Evolutionary conservation across 495 filamentous ascomycete genomes (phyloP).

Genomic region (Penicillium herquei): DNA sequence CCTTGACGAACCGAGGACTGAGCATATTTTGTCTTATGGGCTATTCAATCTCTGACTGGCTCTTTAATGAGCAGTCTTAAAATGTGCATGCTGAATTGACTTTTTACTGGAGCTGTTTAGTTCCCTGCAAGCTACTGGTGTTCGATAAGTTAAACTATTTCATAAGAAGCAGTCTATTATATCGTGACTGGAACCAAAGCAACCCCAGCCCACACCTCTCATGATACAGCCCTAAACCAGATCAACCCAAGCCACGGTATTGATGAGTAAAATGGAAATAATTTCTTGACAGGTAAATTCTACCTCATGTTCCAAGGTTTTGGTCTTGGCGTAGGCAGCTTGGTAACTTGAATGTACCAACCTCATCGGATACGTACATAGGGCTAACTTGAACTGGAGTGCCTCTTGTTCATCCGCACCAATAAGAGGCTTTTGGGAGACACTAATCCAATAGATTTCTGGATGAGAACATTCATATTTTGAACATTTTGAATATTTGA

Average conservation of each 20-base stretch:
- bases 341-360: conserved; percentile 29
- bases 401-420: conserved; percentile 14
- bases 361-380: conserved; percentile 24
- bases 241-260: conserved; percentile 15
- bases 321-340: conserved; percentile 14
- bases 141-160: neutral
- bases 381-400: conserved; percentile 16
- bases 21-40: neutral
- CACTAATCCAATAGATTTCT: conserved; percentile 10
- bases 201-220: neutral
- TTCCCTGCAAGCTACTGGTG: too few species aligned
- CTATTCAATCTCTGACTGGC: neutral
- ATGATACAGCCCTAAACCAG: conserved; percentile 11
- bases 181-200: neutral
- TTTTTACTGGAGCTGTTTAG: too few species aligned
- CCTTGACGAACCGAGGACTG: neutral
- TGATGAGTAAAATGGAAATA: too few species aligned
- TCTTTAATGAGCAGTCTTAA: too few species aligned
- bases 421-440: neutral
- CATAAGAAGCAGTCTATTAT: neutral
- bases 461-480: conserved; percentile 7
- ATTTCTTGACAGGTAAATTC: too few species aligned
- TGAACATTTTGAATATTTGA: neutral
- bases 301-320: conserved; percentile 4
- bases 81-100: too few species aligned